phyloP scores from a whole-genome alignment of 345 rosid genomes.

The Eucalyptus cloeziana region DNA sequence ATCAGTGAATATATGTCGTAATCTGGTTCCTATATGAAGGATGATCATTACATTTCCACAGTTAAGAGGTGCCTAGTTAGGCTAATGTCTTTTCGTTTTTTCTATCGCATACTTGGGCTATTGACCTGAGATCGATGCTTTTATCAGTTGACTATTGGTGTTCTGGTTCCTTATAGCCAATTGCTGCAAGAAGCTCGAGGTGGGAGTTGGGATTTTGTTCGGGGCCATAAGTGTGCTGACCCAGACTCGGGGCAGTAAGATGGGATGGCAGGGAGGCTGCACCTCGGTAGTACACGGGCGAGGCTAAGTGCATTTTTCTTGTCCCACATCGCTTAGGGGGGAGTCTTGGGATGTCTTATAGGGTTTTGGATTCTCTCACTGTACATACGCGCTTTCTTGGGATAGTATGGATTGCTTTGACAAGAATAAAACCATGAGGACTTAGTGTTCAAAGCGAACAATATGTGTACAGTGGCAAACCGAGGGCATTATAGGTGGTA shows the following conservation, averaged over 20 bases:
- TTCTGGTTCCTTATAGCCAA: neutral
- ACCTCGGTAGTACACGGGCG: accelerated
- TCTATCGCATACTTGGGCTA: neutral
- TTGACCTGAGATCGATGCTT: neutral
- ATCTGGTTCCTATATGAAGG: neutral
- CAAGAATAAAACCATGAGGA: too few species aligned
- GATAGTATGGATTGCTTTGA: too few species aligned
- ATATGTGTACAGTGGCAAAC: too few species aligned
- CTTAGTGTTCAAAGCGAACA: too few species aligned
- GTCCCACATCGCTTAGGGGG: too few species aligned
- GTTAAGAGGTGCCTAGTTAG: neutral
- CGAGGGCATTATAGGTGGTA: too few species aligned
- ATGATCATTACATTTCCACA: neutral
- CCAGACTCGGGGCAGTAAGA: too few species aligned
- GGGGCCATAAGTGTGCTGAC: neutral
- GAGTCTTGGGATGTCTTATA: too few species aligned
- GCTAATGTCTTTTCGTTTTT: neutral
- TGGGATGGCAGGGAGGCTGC: too few species aligned
- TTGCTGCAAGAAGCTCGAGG: neutral
- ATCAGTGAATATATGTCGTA: neutral
- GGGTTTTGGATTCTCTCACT: too few species aligned
- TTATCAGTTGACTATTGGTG: neutral
- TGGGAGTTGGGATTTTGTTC: neutral
- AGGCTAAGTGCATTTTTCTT: too few species aligned
- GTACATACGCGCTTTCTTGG: too few species aligned